A percentile compares a stretch with the other conserved stretches of the same genome.
These are phyloP conservation scores for Dovyalis caffra DNA, from an alignment of 345 rosid species.

Conservation along the genomic window DNA sequence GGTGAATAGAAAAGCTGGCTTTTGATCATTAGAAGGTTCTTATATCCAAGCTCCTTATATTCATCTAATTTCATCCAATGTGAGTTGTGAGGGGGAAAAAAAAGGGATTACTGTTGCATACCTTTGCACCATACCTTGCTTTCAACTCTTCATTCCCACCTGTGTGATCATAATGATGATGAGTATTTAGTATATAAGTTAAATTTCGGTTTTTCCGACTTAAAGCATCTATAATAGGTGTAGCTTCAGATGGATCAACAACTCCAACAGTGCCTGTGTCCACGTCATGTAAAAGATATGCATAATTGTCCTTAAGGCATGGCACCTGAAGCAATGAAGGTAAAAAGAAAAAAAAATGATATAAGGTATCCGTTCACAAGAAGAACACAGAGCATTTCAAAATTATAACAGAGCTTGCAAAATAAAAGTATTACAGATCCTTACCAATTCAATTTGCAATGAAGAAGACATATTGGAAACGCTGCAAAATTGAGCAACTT, in stretches of 20 bases:
- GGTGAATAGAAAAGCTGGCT: background rate
- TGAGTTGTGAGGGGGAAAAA: background rate
- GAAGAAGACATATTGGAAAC: slow-evolving; percentile 72
- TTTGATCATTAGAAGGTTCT: background rate
- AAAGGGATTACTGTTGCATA: slow-evolving; percentile 36
- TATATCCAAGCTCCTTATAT: background rate
- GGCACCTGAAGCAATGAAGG: slow-evolving; percentile 61
- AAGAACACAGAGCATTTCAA: background rate
- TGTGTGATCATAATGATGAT: slow-evolving; percentile 88
- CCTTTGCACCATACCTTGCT: slow-evolving; percentile 98
- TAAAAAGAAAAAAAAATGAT: background rate
- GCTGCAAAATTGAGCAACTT: slow-evolving; percentile 87
- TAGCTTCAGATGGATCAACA: slow-evolving; percentile 96
- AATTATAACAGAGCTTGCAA: background rate
- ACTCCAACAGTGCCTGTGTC: slow-evolving; percentile 99
- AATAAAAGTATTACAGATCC: slow-evolving; percentile 7
- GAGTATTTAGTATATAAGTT: slow-evolving; percentile 91
- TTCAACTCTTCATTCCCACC: slow-evolving; percentile 92
- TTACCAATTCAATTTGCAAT: slow-evolving; percentile 89
- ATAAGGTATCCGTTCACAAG: background rate
- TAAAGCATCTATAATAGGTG: slow-evolving; percentile 80
- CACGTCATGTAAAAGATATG: slow-evolving; percentile 87
- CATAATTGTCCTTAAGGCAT: slow-evolving; percentile 84
- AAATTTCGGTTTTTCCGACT: slow-evolving; percentile 75
- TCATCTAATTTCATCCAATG: background rate